These are phyloP conservation scores for Artomyces pyxidatus DNA, from an alignment of 768 basidiomycete genomes.

Conservation along the genomic window DNA sequence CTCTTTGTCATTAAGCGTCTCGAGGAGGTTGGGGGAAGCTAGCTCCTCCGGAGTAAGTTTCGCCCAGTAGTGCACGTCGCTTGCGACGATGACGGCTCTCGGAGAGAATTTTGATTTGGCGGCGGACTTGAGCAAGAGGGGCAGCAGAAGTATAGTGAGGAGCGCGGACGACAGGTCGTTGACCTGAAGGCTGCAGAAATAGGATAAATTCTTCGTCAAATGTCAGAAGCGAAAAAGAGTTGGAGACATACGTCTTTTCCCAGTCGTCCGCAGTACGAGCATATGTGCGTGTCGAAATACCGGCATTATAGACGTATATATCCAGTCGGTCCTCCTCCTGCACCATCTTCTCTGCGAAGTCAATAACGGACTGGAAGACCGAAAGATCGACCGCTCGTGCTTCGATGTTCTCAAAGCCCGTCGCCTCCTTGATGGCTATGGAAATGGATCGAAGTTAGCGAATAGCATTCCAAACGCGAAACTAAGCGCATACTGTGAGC, in stretches of 20 bases:
- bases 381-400: conserved; percentile 21
- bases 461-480: background rate
- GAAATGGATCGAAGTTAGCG: background rate
- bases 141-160: conserved; percentile 34
- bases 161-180: conserved; percentile 36
- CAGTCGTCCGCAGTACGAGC: conserved; percentile 22
- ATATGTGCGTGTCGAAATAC: conserved; percentile 14
- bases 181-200: conserved; percentile 33
- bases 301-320: conserved; percentile 21
- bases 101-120: conserved; percentile 18
- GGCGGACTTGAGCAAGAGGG: conserved; percentile 23
- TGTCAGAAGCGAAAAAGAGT: too few relatives aligned
- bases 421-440: conserved; percentile 19
- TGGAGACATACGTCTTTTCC: conserved; percentile 18
- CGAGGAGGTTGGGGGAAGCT: background rate
- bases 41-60: background rate
- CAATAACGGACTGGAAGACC: conserved; percentile 17
- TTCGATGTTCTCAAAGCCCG: conserved; percentile 13
- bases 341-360: conserved; percentile 17
- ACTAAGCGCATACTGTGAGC: conserved; percentile 2
- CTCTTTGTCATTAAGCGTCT: background rate
- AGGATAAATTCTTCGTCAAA: background rate
- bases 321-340: conserved; percentile 18
- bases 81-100: conserved; percentile 36
- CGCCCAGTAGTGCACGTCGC: conserved; percentile 29